Conservation (phyloP, 768 basidiomycete species). For the Amanita rubescens region DNA sequence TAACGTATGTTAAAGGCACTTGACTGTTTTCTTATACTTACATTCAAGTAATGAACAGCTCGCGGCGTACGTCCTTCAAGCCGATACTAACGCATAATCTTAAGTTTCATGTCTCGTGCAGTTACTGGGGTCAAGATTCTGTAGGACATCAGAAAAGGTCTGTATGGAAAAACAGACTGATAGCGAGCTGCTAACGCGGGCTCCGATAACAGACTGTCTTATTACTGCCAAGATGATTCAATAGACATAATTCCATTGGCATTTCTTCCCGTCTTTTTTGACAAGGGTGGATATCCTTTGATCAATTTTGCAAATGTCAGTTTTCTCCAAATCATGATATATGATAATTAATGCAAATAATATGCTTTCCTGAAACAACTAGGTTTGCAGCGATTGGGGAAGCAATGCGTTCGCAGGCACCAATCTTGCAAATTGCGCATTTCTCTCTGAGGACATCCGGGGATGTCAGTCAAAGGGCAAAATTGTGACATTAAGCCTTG, state of each 20-base stretch:
- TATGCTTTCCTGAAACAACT: too few relatives aligned
- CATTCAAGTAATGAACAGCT: conserved; percentile 24
- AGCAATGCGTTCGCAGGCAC: conserved; percentile 45
- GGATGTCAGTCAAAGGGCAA: conserved; percentile 53
- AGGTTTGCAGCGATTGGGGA: conserved; percentile 43
- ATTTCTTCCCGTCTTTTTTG: conserved; percentile 55
- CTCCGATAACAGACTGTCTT: conserved; percentile 20
- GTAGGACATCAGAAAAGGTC: conserved; percentile 31
- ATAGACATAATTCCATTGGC: conserved; percentile 57
- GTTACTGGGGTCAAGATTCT: conserved; percentile 37
- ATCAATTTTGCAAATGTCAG: conserved; percentile 51
- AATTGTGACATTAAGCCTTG: conserved; percentile 39
- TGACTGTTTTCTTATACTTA: background rate
- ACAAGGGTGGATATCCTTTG: conserved; percentile 47
- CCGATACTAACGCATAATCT: background rate
- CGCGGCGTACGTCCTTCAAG: conserved; percentile 23
- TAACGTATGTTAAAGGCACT: background rate
- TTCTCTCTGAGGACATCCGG: conserved; percentile 48
- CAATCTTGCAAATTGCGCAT: conserved; percentile 48
- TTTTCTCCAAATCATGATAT: background rate
- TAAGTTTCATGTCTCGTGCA: conserved; percentile 10
- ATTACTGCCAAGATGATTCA: conserved; percentile 52
- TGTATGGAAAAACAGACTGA: background rate
- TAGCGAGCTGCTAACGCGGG: background rate
- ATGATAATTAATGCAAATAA: background rate